Base-by-base conservation (phyloP, 2,329 filamentous ascomycete genomes). In the Aaosphaeria pasadenensis region DNA sequence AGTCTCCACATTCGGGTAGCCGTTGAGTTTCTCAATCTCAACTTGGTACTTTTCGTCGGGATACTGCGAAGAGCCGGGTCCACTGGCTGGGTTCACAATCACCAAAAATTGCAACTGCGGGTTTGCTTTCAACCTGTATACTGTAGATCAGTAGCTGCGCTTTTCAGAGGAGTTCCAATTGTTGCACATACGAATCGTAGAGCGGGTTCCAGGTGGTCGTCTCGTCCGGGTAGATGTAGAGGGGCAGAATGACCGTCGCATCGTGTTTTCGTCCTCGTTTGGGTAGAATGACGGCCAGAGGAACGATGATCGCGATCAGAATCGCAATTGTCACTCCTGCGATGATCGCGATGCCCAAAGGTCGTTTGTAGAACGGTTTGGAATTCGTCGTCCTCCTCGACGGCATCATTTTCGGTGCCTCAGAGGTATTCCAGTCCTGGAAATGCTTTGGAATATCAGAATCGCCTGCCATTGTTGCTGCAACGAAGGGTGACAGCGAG, bases 151-250 rank as follows among this genome's bases (percentile, higher is more conserved):
- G 11, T 39, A 24, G 9, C 17, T 24, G 17, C 17, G 17, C 17
- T 24, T 24, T 24, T 24, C 3, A 24, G 17, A 24, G 17, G 17
- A 24, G 17, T 33, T 41, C 38, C 30, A 47, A 41, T 13, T 9
- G n/a, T n/a, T 36, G 7, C 33, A 36, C 56, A 46, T 57, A 78
- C 74, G 71, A 71, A 51, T 71, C 54, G 57, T 72, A 70, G 49
- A 78, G 59, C 11, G 74, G 71, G 51, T 71, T 59, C 75, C 75
- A 78, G 7, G 33, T 36, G 24, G 74, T 72, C 38, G 69, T 73
- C n/a, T 68, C 63, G 38, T 65, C 64, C 47, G 75, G 75, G 60
- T 77, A 77, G 39, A 78, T 64, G 59, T 78, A 78, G 45, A 78
- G 72, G 50, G 75, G 75, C 40, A 79, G 68, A 48, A 78, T 65